A percentile compares a stretch with the other conserved stretches of the same genome.
Conservation (phyloP, 2,329 filamentous ascomycete species). For the Trichoderma sp. region DNA sequence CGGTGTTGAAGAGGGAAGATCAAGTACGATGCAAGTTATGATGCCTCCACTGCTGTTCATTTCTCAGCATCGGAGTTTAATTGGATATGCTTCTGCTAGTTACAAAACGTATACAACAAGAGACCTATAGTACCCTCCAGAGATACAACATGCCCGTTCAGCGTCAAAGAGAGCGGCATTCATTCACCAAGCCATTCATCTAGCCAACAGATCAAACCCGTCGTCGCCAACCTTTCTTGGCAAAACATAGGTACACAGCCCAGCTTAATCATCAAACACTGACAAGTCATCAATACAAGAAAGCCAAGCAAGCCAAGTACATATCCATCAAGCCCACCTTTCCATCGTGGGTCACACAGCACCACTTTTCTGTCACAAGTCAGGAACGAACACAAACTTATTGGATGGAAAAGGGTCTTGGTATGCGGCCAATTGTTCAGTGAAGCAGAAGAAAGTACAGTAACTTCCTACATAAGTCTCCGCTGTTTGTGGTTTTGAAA, state of each 20-base stretch:
- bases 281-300: neutral
- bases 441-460: neutral
- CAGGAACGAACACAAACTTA: neutral
- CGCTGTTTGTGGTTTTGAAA: neutral
- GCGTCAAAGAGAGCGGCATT: neutral
- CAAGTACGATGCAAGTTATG: neutral
- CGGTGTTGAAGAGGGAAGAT: neutral
- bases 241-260: too few species aligned
- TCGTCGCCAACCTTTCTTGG: neutral
- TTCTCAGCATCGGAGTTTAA: neutral
- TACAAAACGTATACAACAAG: neutral
- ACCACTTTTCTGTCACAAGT: neutral
- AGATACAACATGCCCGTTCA: neutral
- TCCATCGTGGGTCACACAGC: neutral
- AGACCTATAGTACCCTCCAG: neutral
- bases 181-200: neutral
- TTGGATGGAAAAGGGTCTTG: neutral
- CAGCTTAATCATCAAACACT: neutral
- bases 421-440: neutral
- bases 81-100: neutral
- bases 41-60: neutral
- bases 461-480: neutral
- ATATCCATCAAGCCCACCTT: neutral
- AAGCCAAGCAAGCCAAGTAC: neutral
- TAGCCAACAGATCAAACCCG: neutral